These are phyloP conservation scores for Aulographum hederae DNA, from an alignment of 2,329 filamentous ascomycete genomes.

Conservation along the genomic window DNA sequence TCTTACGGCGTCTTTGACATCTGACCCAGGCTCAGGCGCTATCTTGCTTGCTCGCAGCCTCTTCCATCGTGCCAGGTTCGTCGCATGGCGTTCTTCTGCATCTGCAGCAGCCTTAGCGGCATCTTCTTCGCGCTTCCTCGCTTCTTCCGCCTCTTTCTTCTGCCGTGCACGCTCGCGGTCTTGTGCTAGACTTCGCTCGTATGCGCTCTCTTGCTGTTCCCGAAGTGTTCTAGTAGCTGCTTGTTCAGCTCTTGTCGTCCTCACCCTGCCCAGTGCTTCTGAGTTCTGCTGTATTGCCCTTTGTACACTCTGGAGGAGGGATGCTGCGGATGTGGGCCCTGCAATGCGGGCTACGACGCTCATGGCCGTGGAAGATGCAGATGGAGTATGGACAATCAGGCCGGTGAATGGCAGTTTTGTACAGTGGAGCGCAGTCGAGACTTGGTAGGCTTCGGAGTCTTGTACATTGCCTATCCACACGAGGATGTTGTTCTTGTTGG, in stretches of 20 bases:
- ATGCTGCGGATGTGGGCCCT: conserved; percentile 49
- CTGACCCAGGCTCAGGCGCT: conserved; percentile 44
- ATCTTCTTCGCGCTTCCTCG: conserved; percentile 39
- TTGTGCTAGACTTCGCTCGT: conserved; percentile 75
- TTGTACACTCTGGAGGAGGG: conserved; percentile 61
- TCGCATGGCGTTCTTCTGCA: conserved; percentile 36
- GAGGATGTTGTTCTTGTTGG: conserved; percentile 53
- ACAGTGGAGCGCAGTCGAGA: conserved; percentile 69
- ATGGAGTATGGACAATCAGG: conserved; percentile 72
- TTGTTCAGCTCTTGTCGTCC: conserved; percentile 62
- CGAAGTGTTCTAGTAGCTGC: conserved; percentile 64
- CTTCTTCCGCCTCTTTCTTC: conserved; percentile 57
- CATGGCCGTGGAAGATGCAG: conserved; percentile 73
- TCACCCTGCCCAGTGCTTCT: conserved; percentile 54
- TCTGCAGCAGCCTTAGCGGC: conserved; percentile 47
- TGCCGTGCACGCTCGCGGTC: conserved; percentile 72
- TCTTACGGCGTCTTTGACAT: conserved; percentile 53
- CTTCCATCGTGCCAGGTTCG: conserved; percentile 53
- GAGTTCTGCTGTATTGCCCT: conserved; percentile 56
- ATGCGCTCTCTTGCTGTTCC: conserved; percentile 82
- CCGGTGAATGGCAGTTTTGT: conserved; percentile 87
- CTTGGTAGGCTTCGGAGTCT: conserved; percentile 87
- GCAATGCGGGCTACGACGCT: conserved; percentile 65
- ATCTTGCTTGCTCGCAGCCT: conserved; percentile 58
- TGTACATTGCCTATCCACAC: conserved; percentile 88